Percentiles rank a stretch among this genome's conserved stretches.
phyloP scores from a whole-genome alignment of 2,329 filamentous ascomycete species.

The Calycina herbarum region DNA sequence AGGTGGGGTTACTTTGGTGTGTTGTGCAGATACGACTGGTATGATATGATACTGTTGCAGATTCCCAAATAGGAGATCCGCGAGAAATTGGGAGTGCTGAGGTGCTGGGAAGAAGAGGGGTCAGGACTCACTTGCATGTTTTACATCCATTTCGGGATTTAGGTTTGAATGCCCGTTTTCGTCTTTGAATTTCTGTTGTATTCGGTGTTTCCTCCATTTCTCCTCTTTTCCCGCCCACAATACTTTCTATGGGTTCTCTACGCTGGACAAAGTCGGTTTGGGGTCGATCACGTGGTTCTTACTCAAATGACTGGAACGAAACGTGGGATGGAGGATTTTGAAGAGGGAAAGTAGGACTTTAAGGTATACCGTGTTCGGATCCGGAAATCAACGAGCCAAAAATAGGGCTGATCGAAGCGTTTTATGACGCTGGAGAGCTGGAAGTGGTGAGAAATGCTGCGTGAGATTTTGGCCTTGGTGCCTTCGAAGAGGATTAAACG shows the following conservation, averaged over 20 bases:
- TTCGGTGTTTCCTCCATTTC: neutral
- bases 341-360: neutral
- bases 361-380: neutral
- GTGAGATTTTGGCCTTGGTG: conserved; percentile 4
- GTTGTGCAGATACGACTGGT: neutral
- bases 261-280: neutral
- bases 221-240: neutral
- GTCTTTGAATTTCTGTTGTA: neutral
- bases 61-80: neutral
- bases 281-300: neutral
- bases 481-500: neutral
- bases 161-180: conserved; percentile 5
- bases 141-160: conserved; percentile 8
- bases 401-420: neutral
- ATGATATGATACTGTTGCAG: neutral
- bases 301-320: neutral
- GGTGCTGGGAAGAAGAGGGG: neutral
- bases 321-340: neutral
- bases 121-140: conserved; percentile 7
- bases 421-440: neutral
- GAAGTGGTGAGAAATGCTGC: neutral
- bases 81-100: conserved; percentile 14
- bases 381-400: neutral
- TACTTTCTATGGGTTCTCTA: neutral
- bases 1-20: neutral